Conservation (phyloP, 1,284 basidiomycete genomes). For the Naganishia sp. region DNA sequence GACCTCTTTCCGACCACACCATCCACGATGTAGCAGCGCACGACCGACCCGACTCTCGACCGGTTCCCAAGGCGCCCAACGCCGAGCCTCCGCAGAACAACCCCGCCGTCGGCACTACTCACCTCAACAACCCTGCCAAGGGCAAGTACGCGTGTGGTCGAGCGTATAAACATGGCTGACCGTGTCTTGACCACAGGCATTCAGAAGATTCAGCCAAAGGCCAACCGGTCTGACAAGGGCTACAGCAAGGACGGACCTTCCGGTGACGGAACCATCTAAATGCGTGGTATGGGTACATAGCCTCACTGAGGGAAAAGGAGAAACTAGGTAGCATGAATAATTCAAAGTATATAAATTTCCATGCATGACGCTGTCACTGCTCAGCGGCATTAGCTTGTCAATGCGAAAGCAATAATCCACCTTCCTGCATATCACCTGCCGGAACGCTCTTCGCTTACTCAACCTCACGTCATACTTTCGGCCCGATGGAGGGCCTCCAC, state of each 20-base stretch:
- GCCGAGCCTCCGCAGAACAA: constrained; percentile 34
- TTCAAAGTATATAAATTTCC: no score
- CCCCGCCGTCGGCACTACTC: constrained; percentile 32
- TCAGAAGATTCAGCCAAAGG: constrained; percentile 31
- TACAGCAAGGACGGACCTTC: constrained; percentile 24
- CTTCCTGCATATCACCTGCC: no score
- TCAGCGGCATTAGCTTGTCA: no score
- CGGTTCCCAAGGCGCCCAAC: constrained; percentile 33
- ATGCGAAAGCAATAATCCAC: no score
- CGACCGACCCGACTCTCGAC: constrained; percentile 16
- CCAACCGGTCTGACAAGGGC: constrained; percentile 25
- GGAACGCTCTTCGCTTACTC: no score
- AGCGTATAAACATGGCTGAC: no score
- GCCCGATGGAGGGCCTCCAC: no score
- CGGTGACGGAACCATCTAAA: constrained; percentile 28
- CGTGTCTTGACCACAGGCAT: background rate
- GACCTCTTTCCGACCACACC: constrained; percentile 11
- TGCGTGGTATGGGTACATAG: no score
- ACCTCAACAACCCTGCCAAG: constrained; percentile 37
- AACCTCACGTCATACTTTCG: no score
- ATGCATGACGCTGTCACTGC: no score
- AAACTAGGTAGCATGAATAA: no score
- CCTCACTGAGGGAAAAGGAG: no score
- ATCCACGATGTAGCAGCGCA: constrained; percentile 10
- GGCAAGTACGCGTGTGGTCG: constrained; percentile 31